These are phyloP conservation scores for Calocera viscosa DNA, from an alignment of 768 basidiomycete genomes.

Conservation along the genomic window DNA sequence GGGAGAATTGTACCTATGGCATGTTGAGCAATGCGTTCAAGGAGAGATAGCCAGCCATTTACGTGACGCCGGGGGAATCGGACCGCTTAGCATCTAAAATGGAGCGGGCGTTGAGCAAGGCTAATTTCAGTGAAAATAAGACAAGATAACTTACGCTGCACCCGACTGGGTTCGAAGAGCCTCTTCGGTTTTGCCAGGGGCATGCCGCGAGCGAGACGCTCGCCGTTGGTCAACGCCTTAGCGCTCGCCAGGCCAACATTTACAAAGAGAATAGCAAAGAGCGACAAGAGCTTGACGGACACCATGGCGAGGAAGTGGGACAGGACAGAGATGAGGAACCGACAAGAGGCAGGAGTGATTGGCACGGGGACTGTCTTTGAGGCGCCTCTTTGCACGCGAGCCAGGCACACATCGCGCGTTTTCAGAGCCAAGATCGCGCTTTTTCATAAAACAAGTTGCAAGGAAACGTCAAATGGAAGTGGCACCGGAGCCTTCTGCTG, in stretches of 20 bases:
- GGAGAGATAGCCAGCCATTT: background rate
- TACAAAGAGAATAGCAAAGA: background rate
- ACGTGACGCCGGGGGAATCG: background rate
- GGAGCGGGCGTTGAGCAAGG: background rate
- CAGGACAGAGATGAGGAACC: too few species aligned
- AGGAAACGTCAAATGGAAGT: too few species aligned
- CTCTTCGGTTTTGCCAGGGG: background rate
- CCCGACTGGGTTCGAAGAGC: background rate
- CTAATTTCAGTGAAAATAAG: background rate
- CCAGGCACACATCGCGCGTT: background rate
- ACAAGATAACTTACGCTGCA: background rate
- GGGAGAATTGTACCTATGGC: background rate
- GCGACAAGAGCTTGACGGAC: background rate
- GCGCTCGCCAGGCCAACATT: background rate
- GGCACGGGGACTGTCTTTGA: too few species aligned
- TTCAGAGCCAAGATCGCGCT: too few species aligned
- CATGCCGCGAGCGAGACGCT: slow-evolving; percentile 4
- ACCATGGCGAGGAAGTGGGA: too few species aligned
- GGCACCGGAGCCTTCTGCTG: too few species aligned
- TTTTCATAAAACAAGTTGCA: too few species aligned
- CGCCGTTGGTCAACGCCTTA: background rate
- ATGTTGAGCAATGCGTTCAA: background rate
- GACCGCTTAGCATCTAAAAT: background rate
- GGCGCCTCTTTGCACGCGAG: background rate
- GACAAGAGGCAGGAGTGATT: too few species aligned